Base-by-base conservation (phyloP, 768 basidiomycete species). In the Imleria badia region DNA sequence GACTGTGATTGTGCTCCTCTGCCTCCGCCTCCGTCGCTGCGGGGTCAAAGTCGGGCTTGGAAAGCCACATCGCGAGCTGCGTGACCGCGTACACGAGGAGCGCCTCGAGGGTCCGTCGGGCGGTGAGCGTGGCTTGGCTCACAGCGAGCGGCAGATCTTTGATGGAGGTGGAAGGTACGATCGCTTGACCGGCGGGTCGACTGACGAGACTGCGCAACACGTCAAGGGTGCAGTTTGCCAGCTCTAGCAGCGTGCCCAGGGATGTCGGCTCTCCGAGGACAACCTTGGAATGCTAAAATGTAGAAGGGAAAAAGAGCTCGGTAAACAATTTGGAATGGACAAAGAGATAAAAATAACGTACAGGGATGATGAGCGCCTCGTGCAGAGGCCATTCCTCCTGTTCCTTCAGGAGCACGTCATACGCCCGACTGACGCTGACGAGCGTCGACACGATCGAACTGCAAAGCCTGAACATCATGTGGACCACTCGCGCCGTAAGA, bases 191-290 rank as follows among this genome's bases (percentile, higher is more conserved):
- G 0, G 81, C 75, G 1, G 87, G 86, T 22, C 81, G 78, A 52
- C 80, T 79, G 38, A 83, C 79, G 31, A 92, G 81, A 51, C 84
- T 80, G 9, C 83, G 79, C 38, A 94, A 75, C 17, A 89, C 77
- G 58, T 94, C 92, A 34, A 90, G 75, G 1, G 87, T 84, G 55
- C 83, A 84, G 52, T 87, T 90, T 2, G 84, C 89, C 5, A 94
- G 73, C 71, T 95, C 93, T n/a, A 94, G 78, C 8, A 96, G 72
- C 0, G 94, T 94, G 17, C 94, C 93, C 49, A 94, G 72, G 0
- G 93, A 94, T 0, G 92, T 83, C 8, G 89, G 85, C 60, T 94
- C 93, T 14, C 85, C 84, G 0, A 88, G 77, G 3, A 92, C 86
- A 6, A 93, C 86, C 62, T 92, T 94, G 5, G 90, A 87, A 65